Percentiles rank a stretch among this genome's conserved stretches.
Conservation (phyloP, 106 monocot genomes). For the Amphibolis antarctica region DNA sequence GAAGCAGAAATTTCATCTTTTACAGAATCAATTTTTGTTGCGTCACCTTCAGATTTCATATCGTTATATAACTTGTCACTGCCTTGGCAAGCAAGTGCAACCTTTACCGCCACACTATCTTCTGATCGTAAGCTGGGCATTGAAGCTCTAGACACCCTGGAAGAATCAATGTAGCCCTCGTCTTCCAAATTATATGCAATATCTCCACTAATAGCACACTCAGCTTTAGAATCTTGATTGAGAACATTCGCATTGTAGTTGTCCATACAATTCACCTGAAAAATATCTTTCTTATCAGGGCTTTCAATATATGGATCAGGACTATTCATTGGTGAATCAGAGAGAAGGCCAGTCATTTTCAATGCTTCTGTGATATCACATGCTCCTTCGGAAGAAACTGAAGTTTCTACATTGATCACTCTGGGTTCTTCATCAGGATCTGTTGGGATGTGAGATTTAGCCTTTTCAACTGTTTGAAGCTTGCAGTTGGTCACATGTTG, state of each 20-base stretch:
- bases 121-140: constrained; percentile 7
- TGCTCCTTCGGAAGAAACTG: neutral
- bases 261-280: constrained; percentile 6
- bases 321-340: constrained; percentile 76
- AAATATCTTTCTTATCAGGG: neutral
- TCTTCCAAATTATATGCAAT: constrained; percentile 11
- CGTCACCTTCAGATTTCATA: neutral
- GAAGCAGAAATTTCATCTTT: neutral
- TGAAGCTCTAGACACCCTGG: neutral
- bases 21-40: neutral
- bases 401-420: constrained; percentile 3
- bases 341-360: constrained; percentile 59
- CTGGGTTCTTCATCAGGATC: constrained; percentile 4
- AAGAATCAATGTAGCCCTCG: constrained; percentile 4
- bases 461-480: constrained; percentile 10
- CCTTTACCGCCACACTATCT: constrained; percentile 19
- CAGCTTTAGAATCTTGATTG: neutral
- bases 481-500: constrained; percentile 24
- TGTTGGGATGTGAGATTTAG: constrained; percentile 1
- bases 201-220: neutral
- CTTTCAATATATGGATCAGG: constrained; percentile 13
- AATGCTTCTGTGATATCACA: constrained; percentile 40
- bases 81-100: constrained; percentile 8
- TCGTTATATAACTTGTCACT: constrained; percentile 5
- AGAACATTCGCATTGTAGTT: neutral